Percentiles rank a stretch among this genome's conserved stretches.
phyloP scores from a whole-genome alignment of 257 asterid species.

The Fraxinus excelsior region DNA sequence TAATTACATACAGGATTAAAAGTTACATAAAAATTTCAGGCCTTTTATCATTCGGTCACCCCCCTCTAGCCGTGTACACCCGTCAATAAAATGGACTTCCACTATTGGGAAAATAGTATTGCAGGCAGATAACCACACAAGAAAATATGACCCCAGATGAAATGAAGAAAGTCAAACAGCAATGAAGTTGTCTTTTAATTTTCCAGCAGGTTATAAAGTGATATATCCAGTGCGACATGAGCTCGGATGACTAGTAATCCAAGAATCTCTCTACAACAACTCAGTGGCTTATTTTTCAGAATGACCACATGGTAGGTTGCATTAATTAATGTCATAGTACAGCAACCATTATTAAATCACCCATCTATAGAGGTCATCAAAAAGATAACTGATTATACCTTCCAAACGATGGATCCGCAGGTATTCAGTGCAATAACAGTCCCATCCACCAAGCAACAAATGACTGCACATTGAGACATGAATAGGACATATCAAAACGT shows the following conservation, averaged over 20 bases:
- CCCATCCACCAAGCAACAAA: slow-evolving; percentile 92
- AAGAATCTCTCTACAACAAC: slow-evolving; percentile 18
- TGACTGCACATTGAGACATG: slow-evolving; percentile 50
- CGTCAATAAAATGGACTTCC: not conserved
- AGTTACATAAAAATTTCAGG: not conserved
- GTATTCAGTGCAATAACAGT: slow-evolving; percentile 51
- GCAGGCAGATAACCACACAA: not conserved
- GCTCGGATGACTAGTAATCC: slow-evolving; percentile 18
- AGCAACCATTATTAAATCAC: slow-evolving; percentile 1
- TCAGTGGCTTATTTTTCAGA: slow-evolving; percentile 6
- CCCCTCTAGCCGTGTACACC: not conserved
- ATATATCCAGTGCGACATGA: slow-evolving; percentile 7
- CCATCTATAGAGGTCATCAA: not conserved
- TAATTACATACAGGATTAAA: not conserved
- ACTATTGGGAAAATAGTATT: not conserved
- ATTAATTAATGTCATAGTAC: not conserved
- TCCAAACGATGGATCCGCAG: slow-evolving; percentile 76
- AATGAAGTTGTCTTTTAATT: not conserved
- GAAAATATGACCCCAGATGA: not conserved
- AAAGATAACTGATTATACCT: slow-evolving; percentile 45
- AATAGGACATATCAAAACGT: slow-evolving; percentile 23
- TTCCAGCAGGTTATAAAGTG: not conserved
- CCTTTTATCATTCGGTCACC: not conserved
- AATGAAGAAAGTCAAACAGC: slow-evolving; percentile 8
- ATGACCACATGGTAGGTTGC: not conserved